Base-by-base conservation (phyloP, 2,329 filamentous ascomycete genomes). In the Sporothrix variecibatus region DNA sequence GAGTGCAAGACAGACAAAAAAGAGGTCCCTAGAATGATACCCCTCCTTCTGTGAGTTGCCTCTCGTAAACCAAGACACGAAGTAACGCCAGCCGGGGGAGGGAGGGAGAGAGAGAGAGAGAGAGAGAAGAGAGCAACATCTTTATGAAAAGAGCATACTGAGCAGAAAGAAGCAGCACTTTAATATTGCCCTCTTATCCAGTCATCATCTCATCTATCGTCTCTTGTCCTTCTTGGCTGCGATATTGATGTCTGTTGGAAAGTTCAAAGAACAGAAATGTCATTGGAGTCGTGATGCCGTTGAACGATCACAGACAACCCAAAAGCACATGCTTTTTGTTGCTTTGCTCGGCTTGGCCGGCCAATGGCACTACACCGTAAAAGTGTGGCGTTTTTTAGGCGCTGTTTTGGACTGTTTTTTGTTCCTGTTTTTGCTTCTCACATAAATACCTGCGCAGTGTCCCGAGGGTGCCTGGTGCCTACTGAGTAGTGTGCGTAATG, bases 291-390 rank as follows among this genome's bases (percentile, higher is more conserved):
- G 40, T 67, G 62, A n/a, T 28, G n/a, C 15, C 9, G 60, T 38
- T 64, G 8, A 40, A 23, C 2, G 26, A 26, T 17, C 9, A 65
- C 20, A 23, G 20, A 43, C 34, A 12, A 43, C 40, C 40, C 12
- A 2, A 31, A 71, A 60, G 69, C 53, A 71, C 69, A 71, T 60
- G 53, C 51, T 71, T 71, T 60, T 46, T 71, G 31, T n/a, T n/a
- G n/a, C n/a, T n/a, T 31, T 17, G 20, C 17, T 43, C 56, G 40
- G 56, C 70, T 46, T 6, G 20, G 12, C 70, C 70, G 56, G 56
- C 70, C 70, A 72, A 72, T 72, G 17, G 58, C 26, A 72, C 71
- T 72, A 72, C 71, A 72, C 58, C 28, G 56, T 53, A 46, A 53
- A 20, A 46, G n/a, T 28, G 62, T 67, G 62, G n/a, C 62, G 38